Percentiles rank a stretch among this genome's conserved stretches.
These are phyloP conservation scores for Linum tenue DNA, from an alignment of 345 rosid species.

Conservation along the genomic window DNA sequence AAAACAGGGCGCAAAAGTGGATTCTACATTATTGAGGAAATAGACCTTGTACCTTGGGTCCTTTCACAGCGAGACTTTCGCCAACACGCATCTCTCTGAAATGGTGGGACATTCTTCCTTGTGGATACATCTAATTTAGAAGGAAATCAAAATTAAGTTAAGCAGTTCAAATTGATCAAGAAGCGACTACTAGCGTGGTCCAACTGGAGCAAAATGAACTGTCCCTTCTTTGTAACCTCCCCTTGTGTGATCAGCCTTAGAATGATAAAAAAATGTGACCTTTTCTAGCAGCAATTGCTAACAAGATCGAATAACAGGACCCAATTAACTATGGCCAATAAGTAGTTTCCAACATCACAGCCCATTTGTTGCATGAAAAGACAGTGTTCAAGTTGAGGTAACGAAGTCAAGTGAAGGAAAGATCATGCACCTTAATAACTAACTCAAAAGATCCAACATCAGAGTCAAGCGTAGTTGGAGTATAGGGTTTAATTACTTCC, in stretches of 20 bases:
- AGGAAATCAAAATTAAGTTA: slow-evolving; percentile 7
- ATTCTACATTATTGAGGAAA: background rate
- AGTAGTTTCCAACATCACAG: no score
- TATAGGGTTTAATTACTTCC: slow-evolving; percentile 87
- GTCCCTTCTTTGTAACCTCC: no score
- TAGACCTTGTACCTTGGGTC: slow-evolving; percentile 70
- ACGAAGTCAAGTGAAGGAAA: slow-evolving; percentile 9
- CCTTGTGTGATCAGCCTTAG: no score
- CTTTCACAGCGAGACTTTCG: slow-evolving; percentile 78
- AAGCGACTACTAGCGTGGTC: no score
- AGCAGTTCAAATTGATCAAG: no score
- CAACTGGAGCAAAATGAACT: no score
- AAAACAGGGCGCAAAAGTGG: background rate
- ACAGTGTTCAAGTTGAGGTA: no score
- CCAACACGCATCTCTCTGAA: slow-evolving; percentile 88
- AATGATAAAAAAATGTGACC: no score
- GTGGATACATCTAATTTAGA: slow-evolving; percentile 77
- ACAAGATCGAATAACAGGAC: no score
- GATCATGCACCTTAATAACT: slow-evolving; percentile 61
- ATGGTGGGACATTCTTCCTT: slow-evolving; percentile 99
- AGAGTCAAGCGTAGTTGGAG: slow-evolving; percentile 90
- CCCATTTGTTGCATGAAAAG: no score
- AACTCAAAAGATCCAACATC: slow-evolving; percentile 78
- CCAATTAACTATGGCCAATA: no score
- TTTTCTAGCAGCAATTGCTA: no score